Conservation (phyloP, 768 basidiomycete genomes). For the Pisolithus albus region DNA sequence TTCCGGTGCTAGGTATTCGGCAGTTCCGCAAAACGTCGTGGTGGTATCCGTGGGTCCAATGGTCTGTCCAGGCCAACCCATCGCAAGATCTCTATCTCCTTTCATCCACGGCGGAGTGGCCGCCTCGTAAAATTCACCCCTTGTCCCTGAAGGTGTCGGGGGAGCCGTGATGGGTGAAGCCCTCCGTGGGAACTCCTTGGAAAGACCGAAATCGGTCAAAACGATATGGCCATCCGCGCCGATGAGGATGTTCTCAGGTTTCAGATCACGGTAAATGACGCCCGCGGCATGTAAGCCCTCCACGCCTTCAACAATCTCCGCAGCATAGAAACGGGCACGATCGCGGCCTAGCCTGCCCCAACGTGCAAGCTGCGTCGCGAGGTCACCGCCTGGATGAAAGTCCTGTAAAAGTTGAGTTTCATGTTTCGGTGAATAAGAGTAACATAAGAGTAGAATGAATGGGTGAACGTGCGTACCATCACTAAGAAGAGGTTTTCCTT, state of each 20-base stretch:
- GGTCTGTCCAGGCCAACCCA: conserved; percentile 52
- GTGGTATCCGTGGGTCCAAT: conserved; percentile 57
- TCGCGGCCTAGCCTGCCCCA: conserved; percentile 93
- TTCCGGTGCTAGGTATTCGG: conserved; percentile 94
- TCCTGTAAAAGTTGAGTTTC: conserved; percentile 41
- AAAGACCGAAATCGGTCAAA: conserved; percentile 93
- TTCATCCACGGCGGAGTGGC: conserved; percentile 77
- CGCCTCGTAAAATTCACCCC: conserved; percentile 48
- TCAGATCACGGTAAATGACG: conserved; percentile 96
- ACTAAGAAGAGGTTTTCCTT: conserved; percentile 95
- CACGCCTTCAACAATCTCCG: conserved; percentile 94
- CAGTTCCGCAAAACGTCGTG: conserved; percentile 90
- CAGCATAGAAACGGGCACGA: conserved; percentile 93
- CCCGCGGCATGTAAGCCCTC: conserved; percentile 91
- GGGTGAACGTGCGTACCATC: conserved; percentile 52
- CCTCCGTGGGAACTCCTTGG: conserved; percentile 78
- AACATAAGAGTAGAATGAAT: conserved; percentile 11
- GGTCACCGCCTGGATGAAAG: conserved; percentile 93
- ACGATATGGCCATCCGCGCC: conserved; percentile 93
- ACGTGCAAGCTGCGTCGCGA: conserved; percentile 94
- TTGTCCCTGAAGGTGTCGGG: conserved; percentile 48
- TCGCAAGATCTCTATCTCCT: conserved; percentile 43
- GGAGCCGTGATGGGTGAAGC: conserved; percentile 41
- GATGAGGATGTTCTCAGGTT: conserved; percentile 95
- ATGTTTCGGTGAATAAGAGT: conserved; percentile 12